Base-by-base conservation (phyloP, 768 basidiomycete species). In the Podaxis sp. region DNA sequence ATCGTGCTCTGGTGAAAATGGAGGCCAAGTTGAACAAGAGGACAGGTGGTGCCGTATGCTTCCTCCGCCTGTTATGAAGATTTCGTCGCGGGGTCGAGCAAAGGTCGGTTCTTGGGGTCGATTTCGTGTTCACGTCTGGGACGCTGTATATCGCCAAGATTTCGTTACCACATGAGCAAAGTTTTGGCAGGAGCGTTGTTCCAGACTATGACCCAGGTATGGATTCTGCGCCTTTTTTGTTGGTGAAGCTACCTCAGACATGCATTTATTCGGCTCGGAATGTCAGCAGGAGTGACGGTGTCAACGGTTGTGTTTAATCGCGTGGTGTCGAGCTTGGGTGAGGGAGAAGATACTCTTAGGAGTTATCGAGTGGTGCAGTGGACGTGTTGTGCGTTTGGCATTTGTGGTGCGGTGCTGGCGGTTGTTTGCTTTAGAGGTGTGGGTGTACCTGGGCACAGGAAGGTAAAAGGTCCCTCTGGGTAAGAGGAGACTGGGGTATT, bases 131-230 rank as follows among this genome's bases (percentile, higher is more conserved):
- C 65, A 75, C 91, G 0, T 74, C 84, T 0, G 91, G 91, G 2
- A 88, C 88, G 3, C 73, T 93, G 16, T 93, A 88, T 66, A 82
- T 91, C 44, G 87, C 90, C 4, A 88, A 86, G 66, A 77, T 88
- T 9, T 79, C 84, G 2, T 69, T 79, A 1, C 84, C 84, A 1
- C 78, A 88, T 57, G 91, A 93, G 65, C 91, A 93, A 70, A 87
- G 84, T 70, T 70, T 76, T 92, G 4, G 84, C 86, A 5, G 91
- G 89, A 1, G 91, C 84, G 9, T 61, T 92, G 25, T 91, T 92
- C 71, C 88, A 89, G 68, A 90, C 90, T 0, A 85, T 93, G 82
- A 87, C 82, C 5, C 87, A 89, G 76, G 87, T 85, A 25, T n/a
- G 60, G 59, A 42, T n/a, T 13, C 0, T 40, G 1, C 10, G 4